Base-by-base conservation (phyloP, 1,139 yeast species). In the Kodamaea fungicola region DNA sequence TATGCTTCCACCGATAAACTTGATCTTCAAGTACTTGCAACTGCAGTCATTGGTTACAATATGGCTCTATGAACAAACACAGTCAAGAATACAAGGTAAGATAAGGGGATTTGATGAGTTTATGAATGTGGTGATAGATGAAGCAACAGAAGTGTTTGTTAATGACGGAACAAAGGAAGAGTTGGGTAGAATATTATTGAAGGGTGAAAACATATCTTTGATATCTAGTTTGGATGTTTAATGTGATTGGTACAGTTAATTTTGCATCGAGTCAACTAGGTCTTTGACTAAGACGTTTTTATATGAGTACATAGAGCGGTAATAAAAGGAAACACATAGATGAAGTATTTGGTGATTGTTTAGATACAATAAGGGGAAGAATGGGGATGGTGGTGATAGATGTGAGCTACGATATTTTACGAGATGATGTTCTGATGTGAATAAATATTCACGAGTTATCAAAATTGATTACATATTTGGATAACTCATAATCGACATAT, bases 81-180 rank as follows among this genome's bases (percentile, higher is more conserved):
- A 79, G 25, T 72, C 76, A 49, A 71, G 95, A 44, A 77, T 94
- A 22, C 89, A 85, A 49, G 98, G 98, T 1, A 78, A 75, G 46
- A 83, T 92, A 34, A 71, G 78, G 51, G 99, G 99, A 1, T 92
- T 94, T 61, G 99, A 94, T 59, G 98, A 94, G 64, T 92, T 89
- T 54, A 92, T 94, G 98, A 94, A 94, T 54, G 64, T 94, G 12
- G 97, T 90, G n/a, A 65, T 94, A 9, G 96, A 87, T 42, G 92
- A 89, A 40, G 96, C 97, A 0, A 72, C 75, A 12, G 96, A 92
- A 51, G 65, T 84, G 52, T 54, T 72, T 46, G 58, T 59, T 38
- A 38, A 57, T 42, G 69, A 72, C 39, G 76, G 79, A n/a, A 47
- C 64, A 8, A 55, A 54, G 37, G 67, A 61, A 30, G 38, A 64